Base-by-base conservation (phyloP, 257 asterid species). In the Jacaranda mimosifolia region DNA sequence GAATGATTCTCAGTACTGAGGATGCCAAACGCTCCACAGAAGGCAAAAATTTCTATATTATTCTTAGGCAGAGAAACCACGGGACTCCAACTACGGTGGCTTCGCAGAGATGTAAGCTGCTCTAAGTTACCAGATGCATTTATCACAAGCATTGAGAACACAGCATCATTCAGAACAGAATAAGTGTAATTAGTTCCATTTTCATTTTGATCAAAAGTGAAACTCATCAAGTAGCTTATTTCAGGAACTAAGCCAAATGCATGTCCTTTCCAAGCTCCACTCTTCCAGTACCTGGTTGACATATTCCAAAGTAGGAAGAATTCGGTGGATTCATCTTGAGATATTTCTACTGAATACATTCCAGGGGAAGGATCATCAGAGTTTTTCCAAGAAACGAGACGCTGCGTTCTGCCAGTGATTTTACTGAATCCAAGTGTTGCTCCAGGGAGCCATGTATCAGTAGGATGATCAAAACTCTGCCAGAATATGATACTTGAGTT, bases 391-490 rank as follows among this genome's bases (percentile, higher is more conserved):
- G 90, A 79, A 63, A 46, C 81, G 42, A 86, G 82, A 21, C 49
- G 77, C 42, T 56, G 81, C 0, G n/a, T 19, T 46, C 63, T 68
- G 32, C 79, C 78, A n/a, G 65, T 59, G 52, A 42, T 56, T 48
- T 15, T 73, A 63, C 66, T 62, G 75, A 77, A 58, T 6, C 87
- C 86, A 8, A 86, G 58, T 42, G 35, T 19, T 49, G 81, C 85
- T 7, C 79, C 85, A 21, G 85, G 77, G 8, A 84, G 76, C 88
- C 90, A 86, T 60, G 85, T 65, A 55, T 86, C 74, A 43, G 90
- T 83, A 15, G 85, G 87, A 13, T 78, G 63, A 72, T 86, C 83
- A 73, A 83, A 83, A 57, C 85, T 85, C 52, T 79, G 83, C 87
- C 90, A 86, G 17, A 73, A 68, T 48, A 79, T 53, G 6, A 36